Evolutionary conservation across 352 stramenopile genomes (phyloP).

Genomic region (Globisporangium cederbergense): DNA sequence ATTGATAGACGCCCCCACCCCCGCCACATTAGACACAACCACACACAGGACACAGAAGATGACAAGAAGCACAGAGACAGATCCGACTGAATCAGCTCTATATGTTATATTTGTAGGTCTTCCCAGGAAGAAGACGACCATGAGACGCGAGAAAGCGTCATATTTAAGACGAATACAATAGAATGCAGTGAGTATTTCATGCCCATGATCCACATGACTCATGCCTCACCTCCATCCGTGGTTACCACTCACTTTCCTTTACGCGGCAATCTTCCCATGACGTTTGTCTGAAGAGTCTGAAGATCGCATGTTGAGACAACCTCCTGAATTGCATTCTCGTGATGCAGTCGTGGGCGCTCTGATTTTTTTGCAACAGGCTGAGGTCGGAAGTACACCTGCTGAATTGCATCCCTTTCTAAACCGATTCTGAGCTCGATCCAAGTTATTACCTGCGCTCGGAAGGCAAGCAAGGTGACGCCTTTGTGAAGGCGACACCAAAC

Average conservation of each 20-base stretch:
- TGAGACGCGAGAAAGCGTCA: slow-evolving; percentile 1
- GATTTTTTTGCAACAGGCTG: background rate
- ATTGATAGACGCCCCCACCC: background rate
- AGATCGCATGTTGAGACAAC: background rate
- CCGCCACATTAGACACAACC: slow-evolving; percentile 1
- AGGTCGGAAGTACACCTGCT: background rate
- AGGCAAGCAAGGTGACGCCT: too few relatives aligned
- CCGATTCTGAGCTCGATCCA: background rate
- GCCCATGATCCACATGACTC: background rate
- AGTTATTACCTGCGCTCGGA: too few relatives aligned
- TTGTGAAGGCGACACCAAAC: background rate
- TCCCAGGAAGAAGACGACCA: slow-evolving; percentile 1
- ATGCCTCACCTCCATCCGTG: too few relatives aligned
- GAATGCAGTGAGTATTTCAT: slow-evolving; percentile 8
- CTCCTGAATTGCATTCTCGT: background rate
- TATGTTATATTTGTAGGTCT: slow-evolving; percentile 11
- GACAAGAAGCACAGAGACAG: background rate
- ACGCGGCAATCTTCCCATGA: background rate
- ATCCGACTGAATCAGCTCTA: slow-evolving; percentile 2
- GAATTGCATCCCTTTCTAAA: slow-evolving; percentile 1
- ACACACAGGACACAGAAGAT: background rate
- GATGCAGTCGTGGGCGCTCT: background rate
- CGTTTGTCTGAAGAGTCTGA: too few relatives aligned
- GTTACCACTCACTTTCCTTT: background rate
- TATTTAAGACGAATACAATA: slow-evolving; percentile 13